A percentile compares a stretch with the other conserved stretches of the same genome.
These are phyloP conservation scores for Phytopythium boreale DNA, from an alignment of 352 stramenopile genomes.

Conservation along the genomic window DNA sequence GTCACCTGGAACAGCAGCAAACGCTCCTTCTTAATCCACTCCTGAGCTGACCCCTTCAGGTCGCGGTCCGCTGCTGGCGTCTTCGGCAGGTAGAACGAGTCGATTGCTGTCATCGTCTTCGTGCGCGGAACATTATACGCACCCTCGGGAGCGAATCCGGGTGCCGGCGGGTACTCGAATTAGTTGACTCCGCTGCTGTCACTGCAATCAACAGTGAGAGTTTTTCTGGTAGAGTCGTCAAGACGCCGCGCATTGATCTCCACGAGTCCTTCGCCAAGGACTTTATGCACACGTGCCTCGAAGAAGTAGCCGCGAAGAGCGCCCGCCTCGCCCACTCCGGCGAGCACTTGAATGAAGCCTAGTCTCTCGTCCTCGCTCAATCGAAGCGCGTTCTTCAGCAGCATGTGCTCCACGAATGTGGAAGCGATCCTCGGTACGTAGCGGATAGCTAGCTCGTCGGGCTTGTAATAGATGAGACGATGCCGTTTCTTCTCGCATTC, in stretches of 20 bases:
- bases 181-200: neutral
- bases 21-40: neutral
- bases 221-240: neutral
- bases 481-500: neutral
- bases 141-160: neutral
- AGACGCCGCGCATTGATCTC: neutral
- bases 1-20: neutral
- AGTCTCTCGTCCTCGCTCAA: neutral
- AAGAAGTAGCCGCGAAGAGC: neutral
- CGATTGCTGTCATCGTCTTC: neutral
- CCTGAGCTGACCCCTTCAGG: neutral
- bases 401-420: neutral
- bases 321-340: neutral
- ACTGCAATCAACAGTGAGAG: neutral
- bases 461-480: neutral
- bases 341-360: neutral
- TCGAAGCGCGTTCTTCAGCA: neutral
- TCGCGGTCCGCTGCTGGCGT: neutral
- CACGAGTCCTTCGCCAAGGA: neutral
- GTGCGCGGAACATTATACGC: neutral
- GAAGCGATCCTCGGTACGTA: neutral
- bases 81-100: neutral
- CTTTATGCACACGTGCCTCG: neutral
- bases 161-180: neutral
- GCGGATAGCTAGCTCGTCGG: neutral